Conservation (phyloP, 371 early-diverging fungal species). For the Mucor saturninus region DNA sequence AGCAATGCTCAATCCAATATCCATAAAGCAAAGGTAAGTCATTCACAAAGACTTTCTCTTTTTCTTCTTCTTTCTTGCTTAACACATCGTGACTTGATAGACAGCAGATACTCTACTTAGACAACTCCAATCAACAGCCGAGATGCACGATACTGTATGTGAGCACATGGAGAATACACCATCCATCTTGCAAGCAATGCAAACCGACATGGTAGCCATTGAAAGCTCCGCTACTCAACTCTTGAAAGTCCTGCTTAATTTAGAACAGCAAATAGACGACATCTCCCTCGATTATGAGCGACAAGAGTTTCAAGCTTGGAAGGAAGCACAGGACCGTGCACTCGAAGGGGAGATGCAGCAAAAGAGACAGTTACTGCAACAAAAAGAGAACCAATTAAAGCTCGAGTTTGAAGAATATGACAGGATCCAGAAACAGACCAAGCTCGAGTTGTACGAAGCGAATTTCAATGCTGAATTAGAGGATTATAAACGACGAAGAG, state of each 20-base stretch:
- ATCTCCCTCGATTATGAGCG: conserved; percentile 29
- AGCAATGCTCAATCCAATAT: conserved; percentile 27
- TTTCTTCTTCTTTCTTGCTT: too few species aligned
- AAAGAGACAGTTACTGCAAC: conserved; percentile 21
- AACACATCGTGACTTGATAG: neutral
- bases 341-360: conserved; percentile 8
- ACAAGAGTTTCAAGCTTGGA: conserved; percentile 46
- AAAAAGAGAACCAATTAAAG: conserved; percentile 30
- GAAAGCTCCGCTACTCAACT: conserved; percentile 27
- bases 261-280: conserved; percentile 36
- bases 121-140: conserved; percentile 23
- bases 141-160: conserved; percentile 20
- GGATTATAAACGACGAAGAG: conserved; percentile 46
- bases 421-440: conserved; percentile 35
- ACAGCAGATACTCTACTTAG: conserved; percentile 6
- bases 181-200: conserved; percentile 9
- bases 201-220: conserved; percentile 6
- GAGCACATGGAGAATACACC: conserved; percentile 10
- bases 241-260: conserved; percentile 13
- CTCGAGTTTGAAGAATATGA: conserved; percentile 41
- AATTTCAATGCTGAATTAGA: conserved; percentile 53
- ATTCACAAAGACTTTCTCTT: too few species aligned
- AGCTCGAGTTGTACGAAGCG: conserved; percentile 47
- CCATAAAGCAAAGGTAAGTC: conserved; percentile 31
- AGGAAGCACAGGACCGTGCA: conserved; percentile 20